Conservation (phyloP, 805 yeast genomes). For the Alloascoidea hylecoeti region DNA sequence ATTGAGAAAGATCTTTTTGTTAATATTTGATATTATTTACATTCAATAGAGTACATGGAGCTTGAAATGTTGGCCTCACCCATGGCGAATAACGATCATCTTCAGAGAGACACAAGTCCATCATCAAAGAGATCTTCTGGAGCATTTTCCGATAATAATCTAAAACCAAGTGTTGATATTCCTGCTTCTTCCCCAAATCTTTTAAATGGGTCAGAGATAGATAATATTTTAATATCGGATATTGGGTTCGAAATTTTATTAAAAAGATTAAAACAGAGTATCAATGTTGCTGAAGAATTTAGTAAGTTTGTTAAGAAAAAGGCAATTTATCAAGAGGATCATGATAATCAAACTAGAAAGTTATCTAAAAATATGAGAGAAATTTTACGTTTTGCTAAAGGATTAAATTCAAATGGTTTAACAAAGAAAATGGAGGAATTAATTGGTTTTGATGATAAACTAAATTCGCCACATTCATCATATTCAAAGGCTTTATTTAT, state of each 20-base stretch:
- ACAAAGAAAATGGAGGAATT: conserved; percentile 40
- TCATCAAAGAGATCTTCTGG: too few species aligned
- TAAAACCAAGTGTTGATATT: too few species aligned
- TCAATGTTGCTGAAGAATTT: conserved; percentile 63
- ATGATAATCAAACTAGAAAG: conserved; percentile 46
- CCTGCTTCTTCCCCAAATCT: too few species aligned
- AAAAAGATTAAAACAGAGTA: conserved; percentile 48
- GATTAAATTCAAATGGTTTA: conserved; percentile 36
- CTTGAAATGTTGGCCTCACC: too few species aligned
- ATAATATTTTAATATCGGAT: conserved; percentile 14
- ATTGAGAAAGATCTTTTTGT: too few species aligned
- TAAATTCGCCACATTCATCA: conserved; percentile 46
- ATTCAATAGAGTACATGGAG: too few species aligned
- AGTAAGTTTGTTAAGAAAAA: conserved; percentile 54
- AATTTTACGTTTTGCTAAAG: conserved; percentile 7
- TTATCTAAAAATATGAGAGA: conserved; percentile 24
- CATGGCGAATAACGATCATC: too few species aligned
- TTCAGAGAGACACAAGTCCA: too few species aligned
- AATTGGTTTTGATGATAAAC: conserved; percentile 52
- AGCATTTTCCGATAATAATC: too few species aligned
- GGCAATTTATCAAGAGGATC: conserved; percentile 53
- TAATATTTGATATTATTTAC: too few species aligned
- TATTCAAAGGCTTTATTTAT: conserved; percentile 56
- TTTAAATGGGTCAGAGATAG: too few species aligned
- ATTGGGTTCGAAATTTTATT: conserved; percentile 51